phyloP scores from a whole-genome alignment of 306 rosid species.

The Vicia villosa region DNA sequence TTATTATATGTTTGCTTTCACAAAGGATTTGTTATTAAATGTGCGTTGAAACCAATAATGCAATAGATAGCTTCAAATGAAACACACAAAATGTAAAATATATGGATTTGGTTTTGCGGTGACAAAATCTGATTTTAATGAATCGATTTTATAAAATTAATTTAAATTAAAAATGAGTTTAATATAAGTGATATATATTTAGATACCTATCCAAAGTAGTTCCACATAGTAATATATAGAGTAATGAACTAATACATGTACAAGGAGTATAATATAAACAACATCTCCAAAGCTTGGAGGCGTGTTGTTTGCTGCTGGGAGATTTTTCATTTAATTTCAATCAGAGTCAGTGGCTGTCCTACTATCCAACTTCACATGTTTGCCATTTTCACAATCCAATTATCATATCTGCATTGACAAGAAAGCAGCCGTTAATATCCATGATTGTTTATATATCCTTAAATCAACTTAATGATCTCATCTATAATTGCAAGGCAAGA shows the following conservation, averaged over 20 bases:
- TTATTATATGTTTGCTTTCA: too few relatives aligned
- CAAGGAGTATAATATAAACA: slow-evolving; percentile 6
- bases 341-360: background rate
- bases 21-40: too few relatives aligned
- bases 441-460: background rate
- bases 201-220: slow-evolving; percentile 11
- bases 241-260: slow-evolving; percentile 24
- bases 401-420: slow-evolving; percentile 39
- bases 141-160: too few relatives aligned
- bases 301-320: background rate
- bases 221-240: slow-evolving; percentile 16
- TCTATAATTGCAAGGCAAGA: background rate
- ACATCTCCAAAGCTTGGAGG: background rate
- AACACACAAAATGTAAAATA: too few relatives aligned
- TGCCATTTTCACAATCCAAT: background rate
- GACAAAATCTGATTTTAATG: too few relatives aligned
- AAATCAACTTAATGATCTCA: background rate
- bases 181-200: too few relatives aligned
- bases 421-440: slow-evolving; percentile 14
- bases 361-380: slow-evolving; percentile 19
- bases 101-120: too few relatives aligned
- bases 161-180: too few relatives aligned
- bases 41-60: too few relatives aligned
- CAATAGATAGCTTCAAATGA: too few relatives aligned
- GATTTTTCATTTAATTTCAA: slow-evolving; percentile 19